Percentiles rank a stretch among this genome's conserved stretches.
Conservation (phyloP, 371 early-diverging fungal species). For the Rhizoclosmatium hyalinum region DNA sequence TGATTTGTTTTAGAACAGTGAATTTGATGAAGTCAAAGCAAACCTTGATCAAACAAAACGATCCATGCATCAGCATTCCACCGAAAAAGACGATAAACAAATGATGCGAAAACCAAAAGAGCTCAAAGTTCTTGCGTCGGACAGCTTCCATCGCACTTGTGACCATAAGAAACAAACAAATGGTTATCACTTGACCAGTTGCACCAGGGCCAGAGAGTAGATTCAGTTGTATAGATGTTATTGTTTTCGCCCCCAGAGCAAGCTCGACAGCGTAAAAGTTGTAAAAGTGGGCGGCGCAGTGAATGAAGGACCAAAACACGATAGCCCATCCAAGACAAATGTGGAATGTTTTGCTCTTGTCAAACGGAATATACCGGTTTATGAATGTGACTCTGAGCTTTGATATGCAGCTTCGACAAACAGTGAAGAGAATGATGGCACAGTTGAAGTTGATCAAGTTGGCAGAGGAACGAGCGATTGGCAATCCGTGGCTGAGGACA, state of each 20-base stretch:
- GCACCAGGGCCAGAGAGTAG: conserved; percentile 75
- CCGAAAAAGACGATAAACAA: conserved; percentile 82
- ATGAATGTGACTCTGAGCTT: conserved; percentile 74
- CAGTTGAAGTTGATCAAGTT: conserved; percentile 69
- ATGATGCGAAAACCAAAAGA: conserved; percentile 88
- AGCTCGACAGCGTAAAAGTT: conserved; percentile 68
- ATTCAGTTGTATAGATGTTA: conserved; percentile 42
- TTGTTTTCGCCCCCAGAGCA: conserved; percentile 31
- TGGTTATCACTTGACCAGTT: conserved; percentile 79
- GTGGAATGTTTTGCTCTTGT: conserved; percentile 83
- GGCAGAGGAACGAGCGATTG: conserved; percentile 67
- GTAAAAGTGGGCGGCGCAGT: conserved; percentile 74
- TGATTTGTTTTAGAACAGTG: not conserved
- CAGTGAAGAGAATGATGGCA: conserved; percentile 78
- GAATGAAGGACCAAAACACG: conserved; percentile 74
- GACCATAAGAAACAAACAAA: conserved; percentile 73
- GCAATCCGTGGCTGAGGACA: conserved; percentile 53
- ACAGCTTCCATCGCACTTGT: conserved; percentile 70
- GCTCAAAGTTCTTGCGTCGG: conserved; percentile 73
- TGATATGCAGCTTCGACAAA: conserved; percentile 82
- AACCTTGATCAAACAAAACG: conserved; percentile 79
- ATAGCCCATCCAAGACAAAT: conserved; percentile 79
- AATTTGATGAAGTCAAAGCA: not conserved
- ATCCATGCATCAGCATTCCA: conserved; percentile 80
- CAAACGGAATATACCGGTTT: conserved; percentile 77